A percentile compares a stretch with the other conserved stretches of the same genome.
phyloP scores from a whole-genome alignment of 164 flowering plant genomes.

The Platanus orientalis region DNA sequence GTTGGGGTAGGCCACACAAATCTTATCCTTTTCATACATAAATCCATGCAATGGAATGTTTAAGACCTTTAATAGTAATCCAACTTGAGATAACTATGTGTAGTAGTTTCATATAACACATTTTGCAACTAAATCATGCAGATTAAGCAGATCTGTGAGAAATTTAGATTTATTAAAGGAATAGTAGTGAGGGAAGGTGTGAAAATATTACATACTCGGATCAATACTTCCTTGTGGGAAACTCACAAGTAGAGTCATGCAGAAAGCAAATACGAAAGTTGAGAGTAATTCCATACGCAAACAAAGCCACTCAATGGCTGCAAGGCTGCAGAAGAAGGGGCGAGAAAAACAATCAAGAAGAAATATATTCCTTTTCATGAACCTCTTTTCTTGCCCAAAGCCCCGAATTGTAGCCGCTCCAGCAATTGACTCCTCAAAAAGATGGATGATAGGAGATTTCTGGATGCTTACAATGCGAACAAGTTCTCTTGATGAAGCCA shows the following conservation, averaged over 20 bases:
- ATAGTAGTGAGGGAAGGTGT: no score
- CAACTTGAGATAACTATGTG: conserved; percentile 1
- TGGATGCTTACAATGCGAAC: conserved; percentile 96
- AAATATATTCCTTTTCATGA: conserved; percentile 90
- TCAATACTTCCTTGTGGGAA: conserved; percentile 91
- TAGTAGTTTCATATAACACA: not conserved
- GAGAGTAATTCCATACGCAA: conserved; percentile 95
- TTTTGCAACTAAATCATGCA: not conserved
- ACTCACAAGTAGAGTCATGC: conserved; percentile 93
- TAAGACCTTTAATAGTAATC: no score
- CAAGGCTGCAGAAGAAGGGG: conserved; percentile 94
- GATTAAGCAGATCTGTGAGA: not conserved
- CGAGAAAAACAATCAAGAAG: conserved; percentile 96
- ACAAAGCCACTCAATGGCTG: conserved; percentile 99
- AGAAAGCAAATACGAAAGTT: conserved; percentile 94
- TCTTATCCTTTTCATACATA: not conserved
- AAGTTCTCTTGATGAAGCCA: conserved; percentile 96
- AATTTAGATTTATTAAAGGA: no score
- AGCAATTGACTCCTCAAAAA: conserved; percentile 95
- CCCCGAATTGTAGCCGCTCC: conserved; percentile 98
- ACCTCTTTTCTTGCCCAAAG: conserved; percentile 93
- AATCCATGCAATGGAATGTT: not conserved
- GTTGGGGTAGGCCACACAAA: not conserved
- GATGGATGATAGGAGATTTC: conserved; percentile 93
- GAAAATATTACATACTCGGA: conserved; percentile 65